Evolutionary conservation across 805 yeast species (phyloP).

Genomic region (Saturnispora serradocipensis): DNA sequence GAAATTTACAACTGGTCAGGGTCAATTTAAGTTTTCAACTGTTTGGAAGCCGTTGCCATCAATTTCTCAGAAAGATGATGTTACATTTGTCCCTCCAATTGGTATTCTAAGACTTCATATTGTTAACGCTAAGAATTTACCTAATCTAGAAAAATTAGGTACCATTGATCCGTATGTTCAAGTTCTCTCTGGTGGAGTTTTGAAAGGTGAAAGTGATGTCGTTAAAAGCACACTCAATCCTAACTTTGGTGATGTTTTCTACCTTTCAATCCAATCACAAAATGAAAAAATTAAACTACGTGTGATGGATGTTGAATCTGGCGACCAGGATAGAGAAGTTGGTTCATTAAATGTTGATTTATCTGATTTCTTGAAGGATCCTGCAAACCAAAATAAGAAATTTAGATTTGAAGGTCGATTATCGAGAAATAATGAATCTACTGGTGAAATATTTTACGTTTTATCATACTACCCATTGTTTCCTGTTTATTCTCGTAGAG

Average conservation of each 20-base stretch:
- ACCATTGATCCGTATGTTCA: constrained; percentile 68
- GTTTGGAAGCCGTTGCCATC: constrained; percentile 65
- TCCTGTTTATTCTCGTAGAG: constrained; percentile 53
- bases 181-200: constrained; percentile 47
- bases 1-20: constrained; percentile 39
- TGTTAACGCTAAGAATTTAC: constrained; percentile 41
- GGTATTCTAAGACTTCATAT: constrained; percentile 59
- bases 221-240: constrained; percentile 50
- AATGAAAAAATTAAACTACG: constrained; percentile 51
- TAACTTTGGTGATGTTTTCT: constrained; percentile 47
- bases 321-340: constrained; percentile 48
- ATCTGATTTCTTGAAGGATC: constrained; percentile 7
- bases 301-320: constrained; percentile 59
- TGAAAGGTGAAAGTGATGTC: constrained; percentile 45
- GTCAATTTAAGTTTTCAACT: constrained; percentile 46
- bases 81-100: constrained; percentile 46
- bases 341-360: constrained; percentile 43
- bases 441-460: constrained; percentile 45
- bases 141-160: constrained; percentile 57
- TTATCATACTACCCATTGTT: constrained; percentile 57
- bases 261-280: constrained; percentile 51
- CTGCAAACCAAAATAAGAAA: constrained; percentile 11
- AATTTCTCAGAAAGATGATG: constrained; percentile 36
- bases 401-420: constrained; percentile 8
- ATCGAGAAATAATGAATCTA: constrained; percentile 14